Base-by-base conservation (phyloP, 352 stramenopile species). In the Phytophthora litchii region DNA sequence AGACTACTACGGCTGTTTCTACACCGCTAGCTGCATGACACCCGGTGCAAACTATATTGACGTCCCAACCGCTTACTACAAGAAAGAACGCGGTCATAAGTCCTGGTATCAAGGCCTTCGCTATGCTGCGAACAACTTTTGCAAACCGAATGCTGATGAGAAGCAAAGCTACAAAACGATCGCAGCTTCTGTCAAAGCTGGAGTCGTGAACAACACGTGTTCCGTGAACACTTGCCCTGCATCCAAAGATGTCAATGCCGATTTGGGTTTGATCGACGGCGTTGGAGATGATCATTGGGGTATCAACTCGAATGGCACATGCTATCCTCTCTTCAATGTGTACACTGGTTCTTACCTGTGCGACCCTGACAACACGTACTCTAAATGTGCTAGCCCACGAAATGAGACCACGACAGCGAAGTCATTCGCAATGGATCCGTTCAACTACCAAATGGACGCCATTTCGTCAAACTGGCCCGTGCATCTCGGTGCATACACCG, bases 391-490 rank as follows among this genome's bases (percentile, higher is more conserved):
- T 7, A 40, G 76, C 83, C 51, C 67, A 80, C 41, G 88, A 40
- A 74, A 72, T 16, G 51, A 60, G 25, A 57, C 35, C 7, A 69
- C 64, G 0, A 66, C 56, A 3, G 14, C 61, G 1, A 71, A 95
- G 51, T 87, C 89, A 9, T 76, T 96, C 13, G 59, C 51, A 1
- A 67, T 67, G 58, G 31, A 17, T n/a, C n/a, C 49, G 14, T 67
- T 67, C n/a, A 67, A 67, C 50, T 67, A 67, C 25, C 51, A 67
- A 36, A 67, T 67, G 59, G 59, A 67, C 35, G 59, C 59, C 0
- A 67, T 67, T 16, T 93, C 87, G 25, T 77, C 80, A 20, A 91
- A 93, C 53, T 88, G 89, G 64, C 77, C 86, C 17, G 55, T 98
- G 0, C 82, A 76, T 29, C 48, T 76, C 3, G 64, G 58, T 21